Evolutionary conservation across 2,329 filamentous ascomycete genomes (phyloP).

Genomic region (Pyricularia grisea): DNA sequence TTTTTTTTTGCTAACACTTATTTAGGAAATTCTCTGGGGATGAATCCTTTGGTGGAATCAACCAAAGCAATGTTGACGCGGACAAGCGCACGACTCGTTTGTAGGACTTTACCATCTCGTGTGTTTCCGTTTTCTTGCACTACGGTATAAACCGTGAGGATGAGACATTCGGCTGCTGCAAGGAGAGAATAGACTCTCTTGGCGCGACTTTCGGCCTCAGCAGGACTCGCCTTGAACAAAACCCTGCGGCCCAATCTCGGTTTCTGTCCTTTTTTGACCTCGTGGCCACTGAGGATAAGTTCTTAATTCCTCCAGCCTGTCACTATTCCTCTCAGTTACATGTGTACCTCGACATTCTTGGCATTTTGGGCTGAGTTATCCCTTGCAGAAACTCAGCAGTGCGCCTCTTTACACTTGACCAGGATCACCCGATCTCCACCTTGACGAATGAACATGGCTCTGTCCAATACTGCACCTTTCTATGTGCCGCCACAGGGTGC

Average conservation of each 20-base stretch:
- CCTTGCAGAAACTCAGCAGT: neutral
- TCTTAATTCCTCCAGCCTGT: neutral
- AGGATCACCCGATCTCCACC: neutral
- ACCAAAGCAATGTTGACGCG: neutral
- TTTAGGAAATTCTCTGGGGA: slow-evolving; percentile 1
- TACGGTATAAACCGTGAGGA: neutral
- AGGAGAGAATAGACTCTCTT: neutral
- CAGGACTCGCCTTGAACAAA: neutral
- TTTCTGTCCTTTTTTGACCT: neutral
- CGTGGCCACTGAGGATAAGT: neutral
- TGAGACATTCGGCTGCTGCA: neutral
- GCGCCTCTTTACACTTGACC: neutral
- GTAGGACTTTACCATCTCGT: neutral
- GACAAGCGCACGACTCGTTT: neutral
- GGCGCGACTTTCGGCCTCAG: neutral
- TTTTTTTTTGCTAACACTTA: neutral
- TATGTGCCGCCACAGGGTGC: neutral
- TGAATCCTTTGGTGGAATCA: neutral
- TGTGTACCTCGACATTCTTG: neutral
- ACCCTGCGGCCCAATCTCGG: neutral
- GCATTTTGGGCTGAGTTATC: neutral
- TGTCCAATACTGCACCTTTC: neutral
- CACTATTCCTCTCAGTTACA: neutral
- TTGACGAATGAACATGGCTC: neutral
- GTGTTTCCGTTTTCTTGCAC: neutral